Evolutionary conservation across 441 rosid genomes (phyloP), one percentile per base, ranked within the genome.

Genomic region (Cnidoscolus chayamansa): DNA sequence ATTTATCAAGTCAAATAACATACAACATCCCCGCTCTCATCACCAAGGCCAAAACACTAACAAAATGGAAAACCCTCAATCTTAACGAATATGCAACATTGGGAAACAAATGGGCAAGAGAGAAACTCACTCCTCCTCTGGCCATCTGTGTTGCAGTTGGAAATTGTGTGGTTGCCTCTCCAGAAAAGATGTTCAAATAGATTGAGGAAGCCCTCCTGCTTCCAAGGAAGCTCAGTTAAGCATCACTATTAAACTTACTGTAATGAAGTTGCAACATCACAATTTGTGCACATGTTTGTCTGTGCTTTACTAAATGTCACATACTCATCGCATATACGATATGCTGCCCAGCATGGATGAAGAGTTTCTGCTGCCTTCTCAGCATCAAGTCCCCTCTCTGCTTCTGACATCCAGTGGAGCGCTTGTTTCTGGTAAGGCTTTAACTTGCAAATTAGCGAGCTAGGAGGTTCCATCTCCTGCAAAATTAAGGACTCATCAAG

Each of bases 291-390:
- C 11, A 7, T 51, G 56, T 13, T 19, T 16, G 35, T 17, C n/a
- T n/a, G 7, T 8, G 30, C 1, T 37, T 56, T 45, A 9, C 59
- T n/a, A 72, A 59, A 71, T 15, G 60, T 50, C 62, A 83, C 85
- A 0, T 81, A 88, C 91, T 72, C 82, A 19, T 88, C 90, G 75
- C 87, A 86, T 73, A 90, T 81, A 43, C 82, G 80, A 76, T 88
- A 88, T n/a, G 87, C 92, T 19, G 81, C 87, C 90, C 92, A 87
- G 71, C 88, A 87, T 49, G 94, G 90, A 82, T 86, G 92, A 17
- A 84, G 88, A 70, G 88, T 85, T 78, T 81, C 76, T 63, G 85
- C 81, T 65, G 88, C 89, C 73, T 81, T 82, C 71, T 87, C 89
- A 54, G 78, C 82, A 73, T 82, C 88, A 64, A 83, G 72, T 77